Percentiles rank a stretch among this genome's conserved stretches.
These are phyloP conservation scores for Suillus cothurnatus DNA, from an alignment of 768 basidiomycete species.

Conservation along the genomic window DNA sequence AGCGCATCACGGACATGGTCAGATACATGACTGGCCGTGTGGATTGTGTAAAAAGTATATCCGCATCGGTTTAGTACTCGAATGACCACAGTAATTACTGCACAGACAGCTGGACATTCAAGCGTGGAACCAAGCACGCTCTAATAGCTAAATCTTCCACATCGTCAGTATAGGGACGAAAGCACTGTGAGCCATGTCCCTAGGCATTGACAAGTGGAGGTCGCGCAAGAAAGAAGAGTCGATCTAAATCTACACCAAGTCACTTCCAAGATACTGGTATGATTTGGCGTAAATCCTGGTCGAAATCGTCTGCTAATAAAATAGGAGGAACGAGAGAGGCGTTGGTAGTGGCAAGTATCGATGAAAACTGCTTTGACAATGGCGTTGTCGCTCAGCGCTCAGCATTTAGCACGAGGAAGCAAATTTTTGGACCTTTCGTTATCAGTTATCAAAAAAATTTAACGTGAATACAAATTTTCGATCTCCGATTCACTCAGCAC, in stretches of 20 bases:
- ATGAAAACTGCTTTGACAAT: too few species aligned
- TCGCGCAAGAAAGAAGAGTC: neutral
- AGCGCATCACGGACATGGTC: neutral
- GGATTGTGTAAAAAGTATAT: constrained; percentile 19
- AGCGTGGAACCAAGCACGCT: constrained; percentile 70
- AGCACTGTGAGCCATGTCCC: constrained; percentile 73
- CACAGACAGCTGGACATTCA: constrained; percentile 56
- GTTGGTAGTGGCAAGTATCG: neutral
- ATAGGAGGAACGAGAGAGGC: neutral
- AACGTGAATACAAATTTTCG: constrained; percentile 15
- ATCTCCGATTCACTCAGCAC: constrained; percentile 14
- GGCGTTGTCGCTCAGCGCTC: too few species aligned
- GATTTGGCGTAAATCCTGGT: neutral
- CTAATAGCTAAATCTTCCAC: constrained; percentile 59
- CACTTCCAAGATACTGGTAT: neutral
- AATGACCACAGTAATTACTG: constrained; percentile 54
- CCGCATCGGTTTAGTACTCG: constrained; percentile 76
- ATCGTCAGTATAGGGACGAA: constrained; percentile 76
- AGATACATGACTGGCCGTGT: neutral
- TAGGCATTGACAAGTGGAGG: constrained; percentile 72
- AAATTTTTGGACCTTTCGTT: neutral
- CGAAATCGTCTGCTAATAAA: neutral
- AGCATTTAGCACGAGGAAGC: neutral
- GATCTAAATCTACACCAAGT: neutral
- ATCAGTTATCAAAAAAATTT: neutral